Percentiles rank a stretch among this genome's conserved stretches.
Evolutionary conservation across 345 rosid genomes (phyloP).

Genomic region (Anacardium occidentale): DNA sequence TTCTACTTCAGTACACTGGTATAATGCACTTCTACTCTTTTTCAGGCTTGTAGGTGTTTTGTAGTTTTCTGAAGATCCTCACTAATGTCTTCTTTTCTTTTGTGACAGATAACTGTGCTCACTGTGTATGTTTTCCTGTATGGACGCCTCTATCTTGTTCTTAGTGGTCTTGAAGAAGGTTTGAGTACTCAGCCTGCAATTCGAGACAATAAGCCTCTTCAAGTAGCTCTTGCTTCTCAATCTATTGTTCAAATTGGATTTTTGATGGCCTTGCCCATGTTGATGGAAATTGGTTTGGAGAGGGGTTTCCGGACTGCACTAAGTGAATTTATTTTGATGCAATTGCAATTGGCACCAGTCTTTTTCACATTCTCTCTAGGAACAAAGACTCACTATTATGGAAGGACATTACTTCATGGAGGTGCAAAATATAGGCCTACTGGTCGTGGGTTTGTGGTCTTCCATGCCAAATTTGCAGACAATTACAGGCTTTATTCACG

Average conservation of each 20-base stretch:
- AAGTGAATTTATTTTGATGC: conserved; percentile 95
- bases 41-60: conserved; percentile 11
- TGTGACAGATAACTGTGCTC: conserved; percentile 86
- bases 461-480: conserved; percentile 99
- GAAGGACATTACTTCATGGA: conserved; percentile 94
- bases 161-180: conserved; percentile 91
- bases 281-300: conserved; percentile 98
- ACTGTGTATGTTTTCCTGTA: conserved; percentile 96
- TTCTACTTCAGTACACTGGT: conserved; percentile 98
- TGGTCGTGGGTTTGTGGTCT: conserved; percentile 97
- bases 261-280: conserved; percentile 96
- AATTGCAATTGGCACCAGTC: conserved; percentile 91
- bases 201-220: conserved; percentile 90
- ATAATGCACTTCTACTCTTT: not conserved
- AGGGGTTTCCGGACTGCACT: conserved; percentile 92
- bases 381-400: conserved; percentile 94
- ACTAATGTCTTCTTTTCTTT: conserved; percentile 25
- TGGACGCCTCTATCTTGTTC: conserved; percentile 96
- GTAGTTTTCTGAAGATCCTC: not conserved
- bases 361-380: conserved; percentile 99
- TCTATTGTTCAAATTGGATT: conserved; percentile 96
- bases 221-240: conserved; percentile 98
- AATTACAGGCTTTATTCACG: conserved; percentile 96
- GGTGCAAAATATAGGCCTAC: conserved; percentile 95
- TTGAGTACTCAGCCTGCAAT: conserved; percentile 65